Evolutionary conservation across 805 yeast genomes (phyloP).

Genomic region (Starmerella potacharoeniae): DNA sequence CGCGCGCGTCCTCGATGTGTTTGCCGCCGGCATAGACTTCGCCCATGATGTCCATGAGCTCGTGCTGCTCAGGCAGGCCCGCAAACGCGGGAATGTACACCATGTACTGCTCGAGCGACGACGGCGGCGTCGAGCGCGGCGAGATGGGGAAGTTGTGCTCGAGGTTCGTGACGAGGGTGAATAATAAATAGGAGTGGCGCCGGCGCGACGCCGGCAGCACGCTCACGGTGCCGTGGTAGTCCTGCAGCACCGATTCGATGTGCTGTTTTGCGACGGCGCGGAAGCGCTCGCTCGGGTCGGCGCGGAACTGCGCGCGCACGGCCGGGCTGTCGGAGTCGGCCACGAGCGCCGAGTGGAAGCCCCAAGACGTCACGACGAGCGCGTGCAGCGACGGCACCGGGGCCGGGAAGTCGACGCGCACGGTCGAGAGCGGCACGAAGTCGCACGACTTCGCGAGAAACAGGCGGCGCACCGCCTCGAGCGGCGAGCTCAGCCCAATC

Average conservation of each 20-base stretch:
- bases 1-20: constrained; percentile 41
- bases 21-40: constrained; percentile 46
- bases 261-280: constrained; percentile 52
- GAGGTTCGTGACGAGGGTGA: constrained; percentile 44
- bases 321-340: constrained; percentile 67
- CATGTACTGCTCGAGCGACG: constrained; percentile 34
- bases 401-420: constrained; percentile 36
- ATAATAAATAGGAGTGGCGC: constrained; percentile 45
- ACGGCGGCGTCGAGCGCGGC: constrained; percentile 42
- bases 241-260: constrained; percentile 38
- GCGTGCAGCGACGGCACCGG: constrained; percentile 30
- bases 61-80: constrained; percentile 16
- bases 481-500: constrained; percentile 31
- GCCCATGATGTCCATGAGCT: constrained; percentile 44
- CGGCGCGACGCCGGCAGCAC: constrained; percentile 7
- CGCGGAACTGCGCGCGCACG: constrained; percentile 49
- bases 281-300: constrained; percentile 42
- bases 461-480: constrained; percentile 25
- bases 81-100: constrained; percentile 35
- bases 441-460: constrained; percentile 11
- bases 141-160: constrained; percentile 55
- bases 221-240: constrained; percentile 37
- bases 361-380: constrained; percentile 68
- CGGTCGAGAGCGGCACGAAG: constrained; percentile 35
- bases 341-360: constrained; percentile 73